Conservation (phyloP, 495 filamentous ascomycete genomes). For the Hyaloscypha bicolor region DNA sequence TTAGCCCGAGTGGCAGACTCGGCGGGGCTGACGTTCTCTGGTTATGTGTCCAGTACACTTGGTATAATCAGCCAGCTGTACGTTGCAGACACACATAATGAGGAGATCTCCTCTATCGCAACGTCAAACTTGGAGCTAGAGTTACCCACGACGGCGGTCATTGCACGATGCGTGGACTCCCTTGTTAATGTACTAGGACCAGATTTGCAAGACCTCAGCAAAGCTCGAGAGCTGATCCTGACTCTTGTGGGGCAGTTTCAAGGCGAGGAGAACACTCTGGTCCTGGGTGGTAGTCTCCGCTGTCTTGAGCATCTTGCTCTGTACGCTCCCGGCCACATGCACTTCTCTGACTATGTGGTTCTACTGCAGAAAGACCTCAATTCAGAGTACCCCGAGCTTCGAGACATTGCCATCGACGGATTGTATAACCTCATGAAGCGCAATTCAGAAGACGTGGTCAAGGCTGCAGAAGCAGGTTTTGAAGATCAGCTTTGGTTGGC, state of each 20-base stretch:
- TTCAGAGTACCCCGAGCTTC: conserved; percentile 64
- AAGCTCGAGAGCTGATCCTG: conserved; percentile 86
- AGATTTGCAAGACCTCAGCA: conserved; percentile 91
- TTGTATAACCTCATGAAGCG: conserved; percentile 94
- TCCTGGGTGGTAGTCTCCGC: conserved; percentile 74
- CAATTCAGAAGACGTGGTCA: conserved; percentile 77
- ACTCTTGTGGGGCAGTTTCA: conserved; percentile 84
- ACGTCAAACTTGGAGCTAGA: conserved; percentile 89
- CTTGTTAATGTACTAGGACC: conserved; percentile 95
- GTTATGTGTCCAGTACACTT: conserved; percentile 84
- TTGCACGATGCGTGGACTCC: conserved; percentile 89
- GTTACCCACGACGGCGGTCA: conserved; percentile 74
- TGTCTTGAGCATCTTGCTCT: conserved; percentile 91
- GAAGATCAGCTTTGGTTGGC: conserved; percentile 93
- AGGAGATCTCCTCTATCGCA: conserved; percentile 73
- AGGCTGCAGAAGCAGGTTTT: conserved; percentile 70
- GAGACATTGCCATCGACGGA: conserved; percentile 82
- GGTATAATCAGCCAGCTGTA: conserved; percentile 94
- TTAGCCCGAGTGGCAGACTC: conserved; percentile 88
- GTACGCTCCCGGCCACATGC: conserved; percentile 85
- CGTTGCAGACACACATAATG: conserved; percentile 85
- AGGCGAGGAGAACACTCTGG: conserved; percentile 70
- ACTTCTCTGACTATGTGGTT: conserved; percentile 80
- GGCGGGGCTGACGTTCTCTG: conserved; percentile 87
- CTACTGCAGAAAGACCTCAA: conserved; percentile 76